Evolutionary conservation across 2,329 filamentous ascomycete genomes (phyloP), one percentile per base, ranked within the genome.

Genomic region (Colletotrichum lindemuthianum): DNA sequence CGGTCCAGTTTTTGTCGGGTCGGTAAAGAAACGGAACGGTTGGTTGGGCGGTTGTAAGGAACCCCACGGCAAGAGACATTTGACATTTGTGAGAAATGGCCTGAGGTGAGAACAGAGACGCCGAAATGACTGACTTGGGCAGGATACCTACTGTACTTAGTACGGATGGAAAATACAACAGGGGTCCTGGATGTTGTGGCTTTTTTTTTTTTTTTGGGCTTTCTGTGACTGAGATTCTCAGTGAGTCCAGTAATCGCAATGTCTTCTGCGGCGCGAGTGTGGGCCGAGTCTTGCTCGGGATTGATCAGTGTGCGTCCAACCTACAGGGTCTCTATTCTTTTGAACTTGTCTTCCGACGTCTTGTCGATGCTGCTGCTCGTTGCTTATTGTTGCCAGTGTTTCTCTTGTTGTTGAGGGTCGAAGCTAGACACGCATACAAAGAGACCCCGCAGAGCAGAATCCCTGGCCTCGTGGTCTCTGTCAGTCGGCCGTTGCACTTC

Each of bases 111-210:
- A 54, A 11, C 36, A 54, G 51, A 54, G 24, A 34, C 37, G n/a
- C 24, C 4, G 24, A 24, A 24, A 24, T 24, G 24, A 24, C 24
- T 24, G 24, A 24, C 24, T 24, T 24, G 24, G 24, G 24, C 24
- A 24, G 4, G 4, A 24, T 24, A 24, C 24, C 11, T 24, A 24
- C 24, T 32, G 15, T 24, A n/a, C 15, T 45, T 16, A 16, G 43
- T 45, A 45, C 16, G 24, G 43, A 10, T 43, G 49, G 15, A n/a
- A 39, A 15, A n/a, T 10, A 37, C 33, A 37, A 33, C 56, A 64
- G 60, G 48, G 60, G 37, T 64, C 43, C 36, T 53, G 56, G 44
- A 34, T 60, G 60, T 60, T 53, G 33, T 53, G 49, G 58, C 24
- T 60, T 51, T 41, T 53, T 48, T 11, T 51, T 51, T 32, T 48